Conservation (phyloP, 495 filamentous ascomycete genomes). For the Penicillium coffeae region DNA sequence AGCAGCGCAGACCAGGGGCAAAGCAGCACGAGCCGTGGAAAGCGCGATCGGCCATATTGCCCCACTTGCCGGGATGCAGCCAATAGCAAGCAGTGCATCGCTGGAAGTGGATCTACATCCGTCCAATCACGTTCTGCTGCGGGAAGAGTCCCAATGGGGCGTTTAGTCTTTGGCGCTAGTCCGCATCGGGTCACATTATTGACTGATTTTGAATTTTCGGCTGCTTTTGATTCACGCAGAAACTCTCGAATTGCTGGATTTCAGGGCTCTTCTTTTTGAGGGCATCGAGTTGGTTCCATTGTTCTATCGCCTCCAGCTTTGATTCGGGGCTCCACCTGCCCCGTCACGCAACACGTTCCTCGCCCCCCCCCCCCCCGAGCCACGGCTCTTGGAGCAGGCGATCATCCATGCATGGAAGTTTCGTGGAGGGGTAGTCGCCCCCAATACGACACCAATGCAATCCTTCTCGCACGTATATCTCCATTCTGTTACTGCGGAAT, state of each 20-base stretch:
- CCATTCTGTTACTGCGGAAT: not conserved
- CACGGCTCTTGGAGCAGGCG: not conserved
- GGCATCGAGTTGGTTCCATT: too few relatives aligned
- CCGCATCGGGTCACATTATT: slow-evolving; percentile 8
- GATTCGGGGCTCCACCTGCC: too few relatives aligned
- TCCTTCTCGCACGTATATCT: not conserved
- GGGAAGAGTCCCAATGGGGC: not conserved
- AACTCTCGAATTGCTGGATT: too few relatives aligned
- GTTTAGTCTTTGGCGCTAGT: slow-evolving; percentile 10
- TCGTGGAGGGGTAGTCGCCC: not conserved
- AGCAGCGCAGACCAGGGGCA: slow-evolving; percentile 13
- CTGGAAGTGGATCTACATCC: too few relatives aligned
- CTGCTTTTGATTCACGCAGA: too few relatives aligned
- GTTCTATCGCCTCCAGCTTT: too few relatives aligned
- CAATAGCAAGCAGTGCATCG: not conserved
- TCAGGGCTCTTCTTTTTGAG: too few relatives aligned
- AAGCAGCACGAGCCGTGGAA: not conserved
- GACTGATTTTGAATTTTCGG: slow-evolving; percentile 5
- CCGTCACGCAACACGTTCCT: not conserved
- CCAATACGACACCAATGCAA: not conserved
- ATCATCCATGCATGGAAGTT: not conserved
- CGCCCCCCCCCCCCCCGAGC: too few relatives aligned
- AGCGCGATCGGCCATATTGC: slow-evolving; percentile 2
- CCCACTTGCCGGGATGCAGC: not conserved
- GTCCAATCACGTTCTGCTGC: too few relatives aligned